Base-by-base conservation (phyloP, 306 rosid genomes). In the Rosa chinensis region DNA sequence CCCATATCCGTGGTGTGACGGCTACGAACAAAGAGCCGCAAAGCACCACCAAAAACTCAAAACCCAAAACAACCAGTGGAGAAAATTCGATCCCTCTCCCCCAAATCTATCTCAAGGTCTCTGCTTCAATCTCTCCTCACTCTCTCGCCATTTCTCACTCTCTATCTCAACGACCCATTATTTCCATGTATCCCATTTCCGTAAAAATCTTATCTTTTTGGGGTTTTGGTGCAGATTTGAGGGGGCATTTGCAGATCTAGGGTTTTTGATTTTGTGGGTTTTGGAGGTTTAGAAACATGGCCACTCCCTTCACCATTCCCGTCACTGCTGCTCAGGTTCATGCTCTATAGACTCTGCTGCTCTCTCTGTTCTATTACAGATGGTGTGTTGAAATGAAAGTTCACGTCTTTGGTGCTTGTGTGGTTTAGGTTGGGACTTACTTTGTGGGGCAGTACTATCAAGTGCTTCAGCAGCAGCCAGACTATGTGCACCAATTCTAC, bases 371-470 rank as follows among this genome's bases (percentile, higher is more conserved):
- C 11, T 13, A 16, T 59, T 37, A 56, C 17, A 4, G 43, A 20
- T 4, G 37, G 37, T 17, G 52, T 28, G 70, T 16, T 78, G 67
- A 32, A 32, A 32, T 32, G 64, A 17, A 75, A 39, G 52, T 66
- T 66, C 28, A 18, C 72, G 48, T 62, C 13, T 14, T 73, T 48
- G 58, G 50, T 3, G 23, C 35, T 45, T 72, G 44, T 71, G 43
- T 64, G 64, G 73, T 75, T 79, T 58, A 95, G 99, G 91, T 95
- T 66, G 99, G 99, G 61, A 90, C 98, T 32, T 95, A 95, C 91
- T 95, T 95, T 75, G 99, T 95, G 68, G 93, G 96, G 75, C 99
- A 95, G 86, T 95, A 95, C 75, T 95, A 92, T 76, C 99, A 91
- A 66, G 96, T 95, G 73, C 97, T 95, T 85, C 97, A 91, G 87